Base-by-base conservation (phyloP, 2,329 filamentous ascomycete species). In the Alternaria ethzedia region DNA sequence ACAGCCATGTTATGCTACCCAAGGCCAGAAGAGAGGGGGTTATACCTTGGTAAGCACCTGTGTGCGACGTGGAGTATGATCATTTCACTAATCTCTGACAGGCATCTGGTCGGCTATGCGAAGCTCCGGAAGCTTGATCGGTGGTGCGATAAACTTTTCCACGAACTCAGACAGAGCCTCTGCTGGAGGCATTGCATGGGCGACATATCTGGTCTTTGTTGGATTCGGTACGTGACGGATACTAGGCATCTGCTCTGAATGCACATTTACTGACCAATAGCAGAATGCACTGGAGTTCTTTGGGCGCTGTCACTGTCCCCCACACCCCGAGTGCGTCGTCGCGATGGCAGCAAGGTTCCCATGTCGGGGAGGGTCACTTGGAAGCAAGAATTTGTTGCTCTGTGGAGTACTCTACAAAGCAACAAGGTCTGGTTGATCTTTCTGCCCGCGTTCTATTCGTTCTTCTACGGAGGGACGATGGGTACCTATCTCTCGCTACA, bases 101-200 rank as follows among this genome's bases (percentile, higher is more conserved):
- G 61, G 61, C 9, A 55, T 63, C 26, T 65, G 63, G 63, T 65
- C 63, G 10, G 63, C 63, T 25, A 65, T 65, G 63, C 63, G 63
- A 56, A 65, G 46, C 50, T 52, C 30, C 15, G 63, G 63, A 23
- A 65, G 63, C 45, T 51, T 63, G 13, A 65, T 65, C 46, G 63
- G 63, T 26, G 63, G 63, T 7, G 63, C 50, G 13, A 65, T 65
- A 23, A 65, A 65, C 20, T 65, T 65, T 13, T 65, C 63, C 10
- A 65, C 56, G 3, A 65, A 65, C 6, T 17, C 55, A 28, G 28
- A 50, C 21, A n/a, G 44, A 62, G 17, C 32, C 52, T 11, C 36
- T 23, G 46, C 26, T 25, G 61, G 61, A 25, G 61, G 61, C 11
- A 28, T 64, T 26, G 58, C 47, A 9, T 64, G 61, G 61, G 28